Conservation (phyloP, 495 filamentous ascomycete genomes). For the Immersiella caudata region DNA sequence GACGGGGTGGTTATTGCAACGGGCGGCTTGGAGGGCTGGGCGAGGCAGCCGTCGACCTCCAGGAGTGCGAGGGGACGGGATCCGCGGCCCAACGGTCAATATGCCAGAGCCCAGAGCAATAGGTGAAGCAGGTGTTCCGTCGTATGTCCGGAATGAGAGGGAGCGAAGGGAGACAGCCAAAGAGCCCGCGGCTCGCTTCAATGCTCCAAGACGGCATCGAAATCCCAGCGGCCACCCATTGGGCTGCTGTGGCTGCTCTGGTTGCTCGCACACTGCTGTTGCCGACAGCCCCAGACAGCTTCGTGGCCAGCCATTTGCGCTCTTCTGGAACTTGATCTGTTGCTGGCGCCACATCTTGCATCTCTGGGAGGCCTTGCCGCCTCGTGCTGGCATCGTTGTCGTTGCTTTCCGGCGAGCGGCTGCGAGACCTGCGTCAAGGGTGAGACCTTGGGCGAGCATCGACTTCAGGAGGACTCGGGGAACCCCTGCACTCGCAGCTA, state of each 20-base stretch:
- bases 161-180: neutral
- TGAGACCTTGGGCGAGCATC: neutral
- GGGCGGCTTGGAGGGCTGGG: constrained; percentile 12
- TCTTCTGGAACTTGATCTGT: constrained; percentile 14
- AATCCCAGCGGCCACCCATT: constrained; percentile 1
- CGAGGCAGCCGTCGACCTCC: constrained; percentile 1
- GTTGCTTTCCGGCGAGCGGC: neutral
- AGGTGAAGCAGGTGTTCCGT: constrained; percentile 1
- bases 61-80: constrained; percentile 7
- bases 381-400: neutral
- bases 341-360: neutral
- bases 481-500: constrained; percentile 11
- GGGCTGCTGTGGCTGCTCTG: neutral
- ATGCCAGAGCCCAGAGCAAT: constrained; percentile 23
- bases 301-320: neutral
- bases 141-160: neutral
- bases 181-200: constrained; percentile 9
- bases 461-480: constrained; percentile 12
- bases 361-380: neutral
- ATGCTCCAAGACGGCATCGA: constrained; percentile 13
- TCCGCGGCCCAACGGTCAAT: constrained; percentile 13
- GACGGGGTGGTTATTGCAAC: constrained; percentile 13
- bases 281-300: neutral
- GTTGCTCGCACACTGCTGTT: neutral
- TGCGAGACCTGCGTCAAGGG: neutral